Percentiles rank a stretch among this genome's conserved stretches.
phyloP scores from a whole-genome alignment of 495 filamentous ascomycete species.

The Collariella sp. region DNA sequence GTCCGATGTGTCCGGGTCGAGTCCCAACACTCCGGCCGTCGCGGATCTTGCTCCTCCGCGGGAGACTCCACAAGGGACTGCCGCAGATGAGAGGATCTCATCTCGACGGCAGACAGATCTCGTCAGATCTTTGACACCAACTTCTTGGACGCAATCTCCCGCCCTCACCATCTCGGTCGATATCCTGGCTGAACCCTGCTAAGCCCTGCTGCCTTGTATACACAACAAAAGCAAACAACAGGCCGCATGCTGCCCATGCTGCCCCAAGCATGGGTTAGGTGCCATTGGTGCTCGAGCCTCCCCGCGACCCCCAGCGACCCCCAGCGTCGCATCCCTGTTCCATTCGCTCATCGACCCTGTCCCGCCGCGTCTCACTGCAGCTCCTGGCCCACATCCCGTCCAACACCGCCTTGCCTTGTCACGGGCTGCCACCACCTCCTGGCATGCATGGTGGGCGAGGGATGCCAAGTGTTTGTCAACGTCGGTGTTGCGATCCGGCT shows the following conservation, averaged over 20 bases:
- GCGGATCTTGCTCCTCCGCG: background rate
- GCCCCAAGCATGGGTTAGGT: background rate
- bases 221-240: background rate
- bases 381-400: constrained; percentile 1
- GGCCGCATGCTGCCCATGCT: background rate
- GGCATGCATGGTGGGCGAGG: background rate
- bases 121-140: background rate
- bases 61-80: no score
- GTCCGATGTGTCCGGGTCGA: background rate
- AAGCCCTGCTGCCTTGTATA: no score
- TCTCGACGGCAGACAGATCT: background rate
- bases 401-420: constrained; percentile 3
- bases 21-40: background rate
- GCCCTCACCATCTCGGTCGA: background rate
- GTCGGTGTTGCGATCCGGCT: constrained; percentile 2
- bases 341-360: background rate
- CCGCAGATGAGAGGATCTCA: no score
- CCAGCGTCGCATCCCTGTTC: background rate
- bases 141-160: background rate
- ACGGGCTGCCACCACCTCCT: background rate
- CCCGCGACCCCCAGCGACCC: background rate
- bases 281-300: background rate
- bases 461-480: background rate
- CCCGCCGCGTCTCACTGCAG: background rate
- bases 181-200: background rate